Percentiles rank a stretch among this genome's conserved stretches.
Conservation (phyloP, 2,329 filamentous ascomycete species). For the Sporothrix humicola region DNA sequence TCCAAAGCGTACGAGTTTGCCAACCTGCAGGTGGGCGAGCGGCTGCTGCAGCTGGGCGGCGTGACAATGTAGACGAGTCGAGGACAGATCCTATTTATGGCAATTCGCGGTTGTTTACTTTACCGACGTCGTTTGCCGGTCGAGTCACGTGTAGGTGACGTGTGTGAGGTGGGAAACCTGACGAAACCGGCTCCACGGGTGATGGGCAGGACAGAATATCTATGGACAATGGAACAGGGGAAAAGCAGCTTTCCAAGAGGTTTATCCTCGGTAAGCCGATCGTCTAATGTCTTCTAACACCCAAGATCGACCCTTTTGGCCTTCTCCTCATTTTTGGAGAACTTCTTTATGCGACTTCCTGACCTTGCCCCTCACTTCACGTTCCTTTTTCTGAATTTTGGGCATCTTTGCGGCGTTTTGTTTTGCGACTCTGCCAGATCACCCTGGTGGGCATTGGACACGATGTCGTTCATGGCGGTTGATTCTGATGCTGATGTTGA, state of each 20-base stretch:
- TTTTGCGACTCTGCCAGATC: conserved; percentile 8
- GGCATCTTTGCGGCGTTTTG: conserved; percentile 27
- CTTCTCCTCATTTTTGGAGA: conserved; percentile 15
- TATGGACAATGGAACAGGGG: background rate
- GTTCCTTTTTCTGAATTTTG: background rate
- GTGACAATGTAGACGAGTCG: background rate
- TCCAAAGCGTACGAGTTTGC: conserved; percentile 71
- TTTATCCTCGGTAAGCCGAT: background rate
- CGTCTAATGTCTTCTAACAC: background rate
- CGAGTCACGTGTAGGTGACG: background rate
- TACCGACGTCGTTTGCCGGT: background rate
- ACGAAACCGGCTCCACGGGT: conserved; percentile 3
- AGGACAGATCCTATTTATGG: no score
- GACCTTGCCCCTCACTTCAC: background rate
- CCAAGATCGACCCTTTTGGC: background rate
- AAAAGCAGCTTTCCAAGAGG: background rate
- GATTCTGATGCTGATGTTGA: background rate
- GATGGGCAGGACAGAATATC: background rate
- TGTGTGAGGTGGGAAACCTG: background rate
- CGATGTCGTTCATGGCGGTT: background rate
- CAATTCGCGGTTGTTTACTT: no score
- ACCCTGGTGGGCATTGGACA: background rate
- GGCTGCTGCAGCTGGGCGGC: conserved; percentile 54
- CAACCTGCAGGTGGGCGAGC: conserved; percentile 65
- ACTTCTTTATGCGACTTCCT: background rate